Conservation (phyloP, 2,329 filamentous ascomycete species). For the Fusarium tanahbumbuense region DNA sequence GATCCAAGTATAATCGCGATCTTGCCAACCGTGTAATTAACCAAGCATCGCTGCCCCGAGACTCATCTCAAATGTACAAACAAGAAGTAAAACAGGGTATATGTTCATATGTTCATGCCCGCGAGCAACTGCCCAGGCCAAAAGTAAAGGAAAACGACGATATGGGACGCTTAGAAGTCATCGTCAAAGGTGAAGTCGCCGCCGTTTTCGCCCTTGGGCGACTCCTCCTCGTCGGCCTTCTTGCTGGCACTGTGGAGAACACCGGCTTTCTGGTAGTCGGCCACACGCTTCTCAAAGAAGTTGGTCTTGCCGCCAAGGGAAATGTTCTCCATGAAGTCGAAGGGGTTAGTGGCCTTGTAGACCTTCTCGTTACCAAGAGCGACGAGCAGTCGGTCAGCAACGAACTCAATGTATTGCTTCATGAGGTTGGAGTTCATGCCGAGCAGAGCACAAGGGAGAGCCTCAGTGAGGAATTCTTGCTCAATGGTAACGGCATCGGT, state of each 20-base stretch:
- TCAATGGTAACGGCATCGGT: constrained; percentile 93
- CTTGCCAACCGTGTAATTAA: constrained; percentile 18
- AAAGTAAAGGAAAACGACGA: constrained; percentile 10
- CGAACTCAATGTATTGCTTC: constrained; percentile 99
- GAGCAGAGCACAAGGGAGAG: constrained; percentile 89
- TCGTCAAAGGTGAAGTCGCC: constrained; percentile 95
- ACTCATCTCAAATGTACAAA: constrained; percentile 44
- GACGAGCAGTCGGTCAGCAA: constrained; percentile 92
- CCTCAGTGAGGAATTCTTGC: constrained; percentile 97
- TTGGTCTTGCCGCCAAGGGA: constrained; percentile 99
- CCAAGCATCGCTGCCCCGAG: constrained; percentile 38
- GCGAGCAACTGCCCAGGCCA: constrained; percentile 2
- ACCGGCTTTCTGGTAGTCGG: constrained; percentile 99
- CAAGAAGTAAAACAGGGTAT: constrained; percentile 44
- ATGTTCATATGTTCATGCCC: constrained; percentile 33
- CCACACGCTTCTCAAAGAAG: constrained; percentile 99
- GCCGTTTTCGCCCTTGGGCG: constrained; percentile 67
- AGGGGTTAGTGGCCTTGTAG: constrained; percentile 94
- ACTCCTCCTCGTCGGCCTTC: constrained; percentile 67
- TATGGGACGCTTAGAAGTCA: constrained; percentile 79
- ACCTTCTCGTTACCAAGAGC: constrained; percentile 94
- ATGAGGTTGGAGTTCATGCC: constrained; percentile 98
- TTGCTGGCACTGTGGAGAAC: constrained; percentile 90
- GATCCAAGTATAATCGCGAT: constrained; percentile 35
- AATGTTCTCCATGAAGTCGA: constrained; percentile 99